Conservation (phyloP, 768 basidiomycete genomes). For the Agrocybe pediades region DNA sequence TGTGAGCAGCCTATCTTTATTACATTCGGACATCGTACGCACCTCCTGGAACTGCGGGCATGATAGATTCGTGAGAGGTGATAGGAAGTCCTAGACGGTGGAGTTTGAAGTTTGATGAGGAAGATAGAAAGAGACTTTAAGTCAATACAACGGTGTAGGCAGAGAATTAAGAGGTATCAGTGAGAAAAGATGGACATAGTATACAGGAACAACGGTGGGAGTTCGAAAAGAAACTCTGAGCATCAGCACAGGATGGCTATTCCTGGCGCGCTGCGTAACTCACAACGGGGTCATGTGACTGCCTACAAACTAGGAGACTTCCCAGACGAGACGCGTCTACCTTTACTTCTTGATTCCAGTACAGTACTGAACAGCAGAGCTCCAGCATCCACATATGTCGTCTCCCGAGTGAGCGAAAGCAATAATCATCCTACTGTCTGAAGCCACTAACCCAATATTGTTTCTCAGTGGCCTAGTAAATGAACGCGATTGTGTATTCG, state of each 20-base stretch:
- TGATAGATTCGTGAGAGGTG: no score
- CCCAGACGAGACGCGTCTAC: no score
- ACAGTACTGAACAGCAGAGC: no score
- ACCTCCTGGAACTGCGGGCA: slow-evolving; percentile 24
- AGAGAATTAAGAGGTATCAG: no score
- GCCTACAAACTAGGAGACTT: not conserved
- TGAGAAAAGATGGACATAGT: not conserved
- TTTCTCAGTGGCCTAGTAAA: not conserved
- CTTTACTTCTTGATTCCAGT: not conserved
- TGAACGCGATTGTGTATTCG: slow-evolving; percentile 17
- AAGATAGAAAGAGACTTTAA: no score
- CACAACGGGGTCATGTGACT: slow-evolving; percentile 3
- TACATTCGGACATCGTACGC: not conserved
- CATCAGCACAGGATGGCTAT: not conserved
- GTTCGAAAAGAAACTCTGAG: not conserved
- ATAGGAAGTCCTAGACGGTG: no score
- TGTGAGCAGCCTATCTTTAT: not conserved
- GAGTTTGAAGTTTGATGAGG: no score
- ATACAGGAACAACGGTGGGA: not conserved
- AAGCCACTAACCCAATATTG: not conserved
- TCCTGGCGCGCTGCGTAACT: not conserved
- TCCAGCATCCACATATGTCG: not conserved
- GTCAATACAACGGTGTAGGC: no score
- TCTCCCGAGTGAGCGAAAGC: not conserved
- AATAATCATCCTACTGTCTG: not conserved